Conservation (phyloP, 805 yeast genomes). For the Wickerhamiella slavikovae region DNA sequence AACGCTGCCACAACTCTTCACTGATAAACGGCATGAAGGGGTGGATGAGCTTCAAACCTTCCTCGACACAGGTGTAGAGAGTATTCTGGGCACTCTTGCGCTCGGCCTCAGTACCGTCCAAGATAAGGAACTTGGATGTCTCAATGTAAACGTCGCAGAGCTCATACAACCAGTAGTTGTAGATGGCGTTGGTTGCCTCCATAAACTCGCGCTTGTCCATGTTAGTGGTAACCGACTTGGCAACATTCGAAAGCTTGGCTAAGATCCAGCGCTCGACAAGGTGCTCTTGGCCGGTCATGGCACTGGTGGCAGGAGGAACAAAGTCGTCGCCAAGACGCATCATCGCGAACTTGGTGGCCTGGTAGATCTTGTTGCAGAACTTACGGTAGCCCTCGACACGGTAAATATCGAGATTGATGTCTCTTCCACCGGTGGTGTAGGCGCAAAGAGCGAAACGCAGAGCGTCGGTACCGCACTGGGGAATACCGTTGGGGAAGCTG, state of each 20-base stretch:
- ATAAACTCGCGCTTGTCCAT: slow-evolving; percentile 77
- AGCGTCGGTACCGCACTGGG: slow-evolving; percentile 99
- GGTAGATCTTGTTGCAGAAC: slow-evolving; percentile 98
- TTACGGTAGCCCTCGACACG: slow-evolving; percentile 98
- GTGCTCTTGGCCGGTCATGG: slow-evolving; percentile 54
- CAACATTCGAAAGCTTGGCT: slow-evolving; percentile 57
- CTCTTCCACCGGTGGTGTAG: slow-evolving; percentile 96
- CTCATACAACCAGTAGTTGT: slow-evolving; percentile 86
- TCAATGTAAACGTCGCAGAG: slow-evolving; percentile 96
- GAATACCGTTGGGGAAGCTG: slow-evolving; percentile 91
- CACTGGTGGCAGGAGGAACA: slow-evolving; percentile 43
- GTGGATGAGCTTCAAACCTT: slow-evolving; percentile 77
- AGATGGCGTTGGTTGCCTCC: slow-evolving; percentile 67
- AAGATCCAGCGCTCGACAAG: slow-evolving; percentile 94
- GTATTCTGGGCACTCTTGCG: slow-evolving; percentile 84
- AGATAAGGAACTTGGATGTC: slow-evolving; percentile 80
- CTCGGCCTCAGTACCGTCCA: slow-evolving; percentile 77
- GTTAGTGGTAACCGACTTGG: slow-evolving; percentile 39
- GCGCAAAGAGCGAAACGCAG: slow-evolving; percentile 96
- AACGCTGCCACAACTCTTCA: slow-evolving; percentile 98
- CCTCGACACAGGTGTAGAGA: slow-evolving; percentile 77
- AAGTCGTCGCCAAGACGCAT: slow-evolving; percentile 83
- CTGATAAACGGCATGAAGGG: slow-evolving; percentile 97
- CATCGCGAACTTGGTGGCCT: slow-evolving; percentile 92
- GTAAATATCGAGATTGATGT: slow-evolving; percentile 83